phyloP scores from a whole-genome alignment of 2,329 filamentous ascomycete genomes.

The Cladosporium sp. region DNA sequence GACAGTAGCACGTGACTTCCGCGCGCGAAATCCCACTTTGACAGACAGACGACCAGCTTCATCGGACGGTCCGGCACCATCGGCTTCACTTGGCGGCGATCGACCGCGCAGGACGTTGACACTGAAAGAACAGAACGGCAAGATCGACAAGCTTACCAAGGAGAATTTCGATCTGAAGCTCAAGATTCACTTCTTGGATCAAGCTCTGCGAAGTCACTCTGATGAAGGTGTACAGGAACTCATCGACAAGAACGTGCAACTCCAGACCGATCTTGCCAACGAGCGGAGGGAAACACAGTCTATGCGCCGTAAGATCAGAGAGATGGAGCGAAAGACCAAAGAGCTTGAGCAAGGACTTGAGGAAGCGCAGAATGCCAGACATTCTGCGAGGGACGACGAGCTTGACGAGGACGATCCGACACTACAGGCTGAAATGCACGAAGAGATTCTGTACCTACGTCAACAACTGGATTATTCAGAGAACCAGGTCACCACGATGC shows the following conservation, averaged over 20 bases:
- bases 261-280: conserved; percentile 86
- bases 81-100: conserved; percentile 24
- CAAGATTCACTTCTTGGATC: conserved; percentile 95
- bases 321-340: conserved; percentile 78
- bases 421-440: conserved; percentile 68
- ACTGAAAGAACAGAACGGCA: conserved; percentile 95
- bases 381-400: conserved; percentile 27
- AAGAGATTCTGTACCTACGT: conserved; percentile 80
- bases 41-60: conserved; percentile 56
- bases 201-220: conserved; percentile 87
- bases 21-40: conserved; percentile 67
- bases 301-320: conserved; percentile 76
- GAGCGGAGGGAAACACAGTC: conserved; percentile 89
- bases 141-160: conserved; percentile 92
- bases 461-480: conserved; percentile 85
- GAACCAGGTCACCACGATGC: conserved; percentile 78
- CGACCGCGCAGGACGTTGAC: conserved; percentile 60
- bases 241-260: conserved; percentile 94
- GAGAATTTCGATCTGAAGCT: conserved; percentile 98
- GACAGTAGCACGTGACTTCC: conserved; percentile 82
- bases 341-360: conserved; percentile 54
- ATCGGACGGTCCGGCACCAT: conserved; percentile 37
- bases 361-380: conserved; percentile 46
- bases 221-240: conserved; percentile 97
- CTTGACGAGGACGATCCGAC: conserved; percentile 37